Evolutionary conservation across 2,329 filamentous ascomycete genomes (phyloP), one percentile per base, ranked within the genome.

Genomic region (Arachnomyces sp.): DNA sequence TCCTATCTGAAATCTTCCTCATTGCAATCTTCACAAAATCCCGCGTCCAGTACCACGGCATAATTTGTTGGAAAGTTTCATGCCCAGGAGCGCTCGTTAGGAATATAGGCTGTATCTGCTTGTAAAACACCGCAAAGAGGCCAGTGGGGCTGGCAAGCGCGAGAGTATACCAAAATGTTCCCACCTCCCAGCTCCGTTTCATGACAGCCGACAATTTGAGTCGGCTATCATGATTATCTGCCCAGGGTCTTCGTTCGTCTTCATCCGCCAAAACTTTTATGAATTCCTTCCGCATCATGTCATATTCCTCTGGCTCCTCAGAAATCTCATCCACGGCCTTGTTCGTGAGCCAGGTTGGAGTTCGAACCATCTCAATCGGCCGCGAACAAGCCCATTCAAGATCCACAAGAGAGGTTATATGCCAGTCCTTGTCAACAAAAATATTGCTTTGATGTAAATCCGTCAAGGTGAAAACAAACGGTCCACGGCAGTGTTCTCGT

Each of bases 361-460:
- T 48, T 14, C 43, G 39, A 6, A 51, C 34, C 46, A 59, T 52
- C 42, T 63, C 52, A 8, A 57, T 39, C 3, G 58, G 60, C 1
- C 48, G 48, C 2, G 53, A 53, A 44, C 52, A 60, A 28, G 53
- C 51, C 52, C 54, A 63, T 47, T 63, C 57, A 6, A 65, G 45
- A 38, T 63, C 56, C 35, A 62, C 54, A 9, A 63, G 40, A 13
- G 36, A 48, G 25, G 38, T 61, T 31, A 63, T 52, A 44, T 62
- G 50, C 56, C 60, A 62, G n/a, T 60, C 42, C 4, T 54, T 37
- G 41, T 61, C 54, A 7, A 60, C 56, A 31, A 59, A 53, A 13
- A 61, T 57, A 36, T 69, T 68, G 39, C 59, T 61, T 34, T 51
- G 50, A 40, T 68, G 60, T 9, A 69, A 47, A 44, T 69, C 65